Evolutionary conservation across 2,329 filamentous ascomycete species (phyloP).

Genomic region (Colletotrichum spaethianum): DNA sequence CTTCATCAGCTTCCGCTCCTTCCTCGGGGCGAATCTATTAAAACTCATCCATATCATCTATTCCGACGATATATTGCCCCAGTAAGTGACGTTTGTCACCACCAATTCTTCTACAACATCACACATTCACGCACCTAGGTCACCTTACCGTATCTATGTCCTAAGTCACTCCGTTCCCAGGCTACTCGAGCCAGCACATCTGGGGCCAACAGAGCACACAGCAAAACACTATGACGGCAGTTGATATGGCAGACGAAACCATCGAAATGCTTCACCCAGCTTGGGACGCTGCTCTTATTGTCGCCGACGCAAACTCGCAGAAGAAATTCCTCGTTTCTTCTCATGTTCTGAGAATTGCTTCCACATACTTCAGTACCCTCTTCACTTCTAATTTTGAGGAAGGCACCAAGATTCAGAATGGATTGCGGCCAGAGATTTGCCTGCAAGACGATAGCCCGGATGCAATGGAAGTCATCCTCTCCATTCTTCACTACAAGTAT

Average conservation of each 20-base stretch:
- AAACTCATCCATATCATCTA: background rate
- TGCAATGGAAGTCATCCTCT: conserved; percentile 17
- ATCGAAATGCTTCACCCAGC: conserved; percentile 1
- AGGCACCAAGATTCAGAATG: background rate
- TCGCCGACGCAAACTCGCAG: background rate
- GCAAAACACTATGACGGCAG: background rate
- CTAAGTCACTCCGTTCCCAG: too few species aligned
- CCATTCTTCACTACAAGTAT: background rate
- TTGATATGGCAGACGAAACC: background rate
- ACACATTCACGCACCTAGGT: background rate
- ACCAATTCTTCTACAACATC: background rate
- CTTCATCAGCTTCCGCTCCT: background rate
- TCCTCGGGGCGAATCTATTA: background rate
- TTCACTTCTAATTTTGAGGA: background rate
- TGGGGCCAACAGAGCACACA: too few species aligned
- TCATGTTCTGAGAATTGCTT: conserved; percentile 4
- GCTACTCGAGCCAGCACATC: background rate
- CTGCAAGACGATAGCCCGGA: conserved; percentile 1
- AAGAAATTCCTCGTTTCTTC: conserved; percentile 9
- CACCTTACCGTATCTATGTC: background rate
- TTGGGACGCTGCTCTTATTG: conserved; percentile 10
- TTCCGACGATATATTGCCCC: background rate
- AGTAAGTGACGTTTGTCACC: background rate
- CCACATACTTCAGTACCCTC: background rate
- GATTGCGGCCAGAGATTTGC: background rate